Percentiles rank a stretch among this genome's conserved stretches.
Evolutionary conservation across 108 stramenopile genomes (phyloP).

Genomic region (Nitzschia sp.): DNA sequence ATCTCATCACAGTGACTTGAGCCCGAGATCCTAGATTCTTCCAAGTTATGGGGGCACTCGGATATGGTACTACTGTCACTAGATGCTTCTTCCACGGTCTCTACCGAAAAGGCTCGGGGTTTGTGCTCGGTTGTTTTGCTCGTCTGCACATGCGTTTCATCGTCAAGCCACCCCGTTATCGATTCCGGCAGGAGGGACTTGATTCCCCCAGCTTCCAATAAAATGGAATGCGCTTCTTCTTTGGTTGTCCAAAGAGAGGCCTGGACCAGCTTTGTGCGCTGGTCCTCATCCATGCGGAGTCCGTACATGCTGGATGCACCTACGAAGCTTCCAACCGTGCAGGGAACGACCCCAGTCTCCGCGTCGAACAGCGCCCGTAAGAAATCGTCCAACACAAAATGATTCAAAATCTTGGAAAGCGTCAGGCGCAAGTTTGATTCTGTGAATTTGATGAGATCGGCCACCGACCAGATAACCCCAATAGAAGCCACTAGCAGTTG

Average conservation of each 20-base stretch:
- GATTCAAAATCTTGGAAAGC: constrained; percentile 13
- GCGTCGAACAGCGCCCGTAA: constrained; percentile 43
- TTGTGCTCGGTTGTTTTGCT: neutral
- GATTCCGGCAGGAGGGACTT: constrained; percentile 29
- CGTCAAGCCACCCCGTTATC: constrained; percentile 38
- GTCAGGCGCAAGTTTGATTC: neutral
- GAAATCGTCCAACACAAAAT: constrained; percentile 52
- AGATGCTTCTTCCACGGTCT: constrained; percentile 8
- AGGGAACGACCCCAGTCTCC: constrained; percentile 30
- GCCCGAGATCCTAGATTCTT: neutral
- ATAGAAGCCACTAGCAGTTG: neutral
- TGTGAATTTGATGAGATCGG: constrained; percentile 3
- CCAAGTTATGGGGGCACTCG: constrained; percentile 3
- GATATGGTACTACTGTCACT: constrained; percentile 16
- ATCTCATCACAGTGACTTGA: no score
- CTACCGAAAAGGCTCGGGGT: neutral
- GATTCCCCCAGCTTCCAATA: constrained; percentile 39
- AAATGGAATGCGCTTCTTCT: constrained; percentile 12
- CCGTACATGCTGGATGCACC: constrained; percentile 55
- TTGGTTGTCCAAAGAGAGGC: constrained; percentile 19
- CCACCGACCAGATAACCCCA: neutral
- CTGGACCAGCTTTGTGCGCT: constrained; percentile 35
- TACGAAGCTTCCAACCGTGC: constrained; percentile 23
- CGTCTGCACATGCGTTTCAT: neutral
- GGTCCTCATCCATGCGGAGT: constrained; percentile 31